A percentile compares a stretch with the other conserved stretches of the same genome.
phyloP scores from a whole-genome alignment of 805 yeast genomes.

The Limtongia smithiae region DNA sequence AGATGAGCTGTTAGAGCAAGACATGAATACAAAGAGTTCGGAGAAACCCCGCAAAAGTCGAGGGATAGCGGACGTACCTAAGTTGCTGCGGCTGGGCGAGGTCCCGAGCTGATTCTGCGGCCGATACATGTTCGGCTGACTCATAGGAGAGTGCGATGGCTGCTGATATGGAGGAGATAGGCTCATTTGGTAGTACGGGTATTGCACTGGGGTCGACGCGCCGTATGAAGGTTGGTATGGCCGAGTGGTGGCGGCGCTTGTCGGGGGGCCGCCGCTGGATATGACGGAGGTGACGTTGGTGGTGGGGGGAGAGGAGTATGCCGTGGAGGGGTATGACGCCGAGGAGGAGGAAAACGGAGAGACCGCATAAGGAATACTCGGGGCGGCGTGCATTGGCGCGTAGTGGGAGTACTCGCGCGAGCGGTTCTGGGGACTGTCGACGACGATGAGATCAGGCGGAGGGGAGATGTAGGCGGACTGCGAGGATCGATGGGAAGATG shows the following conservation, averaged over 20 bases:
- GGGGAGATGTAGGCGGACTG: conserved; percentile 11
- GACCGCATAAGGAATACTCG: conserved; percentile 6
- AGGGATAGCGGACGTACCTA: conserved; percentile 15
- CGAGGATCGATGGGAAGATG: conserved; percentile 4
- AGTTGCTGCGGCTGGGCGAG: conserved; percentile 6
- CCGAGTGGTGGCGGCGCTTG: conserved; percentile 2
- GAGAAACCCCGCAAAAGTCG: neutral
- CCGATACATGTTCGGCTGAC: conserved; percentile 5
- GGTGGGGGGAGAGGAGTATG: conserved; percentile 3
- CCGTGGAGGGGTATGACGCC: conserved; percentile 4
- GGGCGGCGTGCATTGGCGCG: conserved; percentile 14
- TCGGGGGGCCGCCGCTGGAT: neutral
- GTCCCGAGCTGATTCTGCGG: conserved; percentile 3
- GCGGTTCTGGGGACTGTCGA: conserved; percentile 16
- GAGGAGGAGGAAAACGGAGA: conserved; percentile 3
- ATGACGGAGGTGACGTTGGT: neutral
- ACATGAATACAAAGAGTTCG: neutral
- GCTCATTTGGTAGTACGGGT: conserved; percentile 11
- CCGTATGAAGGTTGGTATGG: conserved; percentile 14
- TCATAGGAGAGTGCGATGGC: neutral
- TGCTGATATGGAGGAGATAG: conserved; percentile 14
- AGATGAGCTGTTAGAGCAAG: conserved; percentile 11
- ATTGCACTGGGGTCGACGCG: conserved; percentile 21
- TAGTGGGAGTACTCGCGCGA: conserved; percentile 17
- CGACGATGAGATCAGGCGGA: neutral